Base-by-base conservation (phyloP, 108 stramenopile species). In the Parmales sp. region DNA sequence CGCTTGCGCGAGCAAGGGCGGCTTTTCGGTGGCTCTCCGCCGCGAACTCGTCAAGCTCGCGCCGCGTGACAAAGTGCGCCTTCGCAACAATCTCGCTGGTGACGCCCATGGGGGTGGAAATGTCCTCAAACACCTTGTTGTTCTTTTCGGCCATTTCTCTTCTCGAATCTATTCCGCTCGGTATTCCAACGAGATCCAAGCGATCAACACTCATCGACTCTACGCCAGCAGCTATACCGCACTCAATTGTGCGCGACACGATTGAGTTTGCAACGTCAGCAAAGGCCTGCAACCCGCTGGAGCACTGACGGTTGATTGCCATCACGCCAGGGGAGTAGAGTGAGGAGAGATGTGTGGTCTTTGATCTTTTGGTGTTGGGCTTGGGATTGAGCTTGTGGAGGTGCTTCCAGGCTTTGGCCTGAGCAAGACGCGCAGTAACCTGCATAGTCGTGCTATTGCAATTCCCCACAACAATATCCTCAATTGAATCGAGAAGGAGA, bases 221-320 rank as follows among this genome's bases (percentile, higher is more conserved):
- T 6, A 95, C 91, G 37, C 96, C 97, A 22, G 83, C 87, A 9
- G 91, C 95, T 20, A 98, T 91, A 6, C 94, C 97, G 65, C 92
- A 75, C 22, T 79, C 65, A 51, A 92, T 94, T 64, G 88, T 70
- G 7, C 87, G 79, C 2, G 80, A 68, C 51, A 65, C 73, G 66
- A 98, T 93, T 28, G 84, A 75, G 51, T 86, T 83, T 22, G 93
- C 94, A 50, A 95, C 87, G 68, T 92, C 70, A 20, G 91, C 86
- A 1, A 94, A 79, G 1, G 97, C 94, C 73, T 98, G 94, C 18
- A 98, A 74, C 22, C 97, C 95, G 13, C 87, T 88, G 68, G 89
- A 82, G 74, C 97, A 98, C 76, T 96, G 95, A 16, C 97, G 88
- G 76, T 98, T 98, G 45, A 81, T 74, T n/a, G n/a, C n/a, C n/a